These are phyloP conservation scores for Thuja plicata DNA, from an alignment of 83 land plant species.

Conservation along the genomic window DNA sequence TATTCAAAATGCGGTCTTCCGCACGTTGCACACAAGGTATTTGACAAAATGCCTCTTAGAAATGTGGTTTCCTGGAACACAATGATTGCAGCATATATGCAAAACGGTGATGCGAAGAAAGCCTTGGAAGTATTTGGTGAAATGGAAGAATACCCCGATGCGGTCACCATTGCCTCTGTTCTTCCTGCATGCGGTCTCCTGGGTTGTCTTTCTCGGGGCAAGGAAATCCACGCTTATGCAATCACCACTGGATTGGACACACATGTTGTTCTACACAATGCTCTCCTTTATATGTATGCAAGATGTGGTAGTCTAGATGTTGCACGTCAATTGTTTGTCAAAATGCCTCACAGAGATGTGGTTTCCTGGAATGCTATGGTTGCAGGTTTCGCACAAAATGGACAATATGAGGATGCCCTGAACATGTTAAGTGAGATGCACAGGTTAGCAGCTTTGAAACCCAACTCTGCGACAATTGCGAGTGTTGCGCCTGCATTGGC, in stretches of 20 bases:
- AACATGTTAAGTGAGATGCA: slow-evolving; percentile 38
- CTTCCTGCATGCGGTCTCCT: slow-evolving; percentile 17
- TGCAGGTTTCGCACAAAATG: slow-evolving; percentile 38
- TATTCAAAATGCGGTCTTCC: slow-evolving; percentile 8
- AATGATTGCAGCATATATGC: slow-evolving; percentile 38
- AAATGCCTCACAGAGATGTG: slow-evolving; percentile 42
- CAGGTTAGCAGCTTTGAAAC: slow-evolving; percentile 23
- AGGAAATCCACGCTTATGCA: slow-evolving; percentile 45
- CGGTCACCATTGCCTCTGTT: slow-evolving; percentile 18
- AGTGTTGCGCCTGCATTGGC: slow-evolving; percentile 47
- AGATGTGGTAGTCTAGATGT: slow-evolving; percentile 36
- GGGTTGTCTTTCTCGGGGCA: slow-evolving; percentile 23
- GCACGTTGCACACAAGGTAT: slow-evolving; percentile 12
- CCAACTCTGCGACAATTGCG: slow-evolving; percentile 48
- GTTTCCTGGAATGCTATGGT: slow-evolving; percentile 63
- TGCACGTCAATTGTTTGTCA: slow-evolving; percentile 22
- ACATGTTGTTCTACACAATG: slow-evolving; percentile 36
- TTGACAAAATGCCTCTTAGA: slow-evolving; percentile 28
- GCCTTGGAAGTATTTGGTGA: slow-evolving; percentile 33
- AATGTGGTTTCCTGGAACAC: slow-evolving; percentile 48
- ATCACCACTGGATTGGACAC: slow-evolving; percentile 17
- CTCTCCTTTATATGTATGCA: slow-evolving; percentile 56
- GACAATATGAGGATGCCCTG: slow-evolving; percentile 29
- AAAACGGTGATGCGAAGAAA: slow-evolving; percentile 24
- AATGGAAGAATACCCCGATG: slow-evolving; percentile 31